These are phyloP conservation scores for Yamadazyma taylorii DNA, from an alignment of 1,139 yeast species.

Conservation along the genomic window DNA sequence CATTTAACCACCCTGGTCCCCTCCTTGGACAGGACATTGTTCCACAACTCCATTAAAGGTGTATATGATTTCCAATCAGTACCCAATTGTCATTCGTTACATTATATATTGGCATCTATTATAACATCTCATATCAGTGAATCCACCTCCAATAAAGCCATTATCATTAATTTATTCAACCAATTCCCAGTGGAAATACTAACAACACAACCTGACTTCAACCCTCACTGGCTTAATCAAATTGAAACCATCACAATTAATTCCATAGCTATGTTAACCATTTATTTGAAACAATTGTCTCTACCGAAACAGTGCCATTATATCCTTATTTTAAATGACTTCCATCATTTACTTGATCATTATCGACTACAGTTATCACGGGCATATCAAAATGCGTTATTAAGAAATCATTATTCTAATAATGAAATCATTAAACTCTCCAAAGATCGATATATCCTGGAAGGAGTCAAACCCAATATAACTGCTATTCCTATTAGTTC, in stretches of 20 bases:
- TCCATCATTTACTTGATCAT: conserved; percentile 38
- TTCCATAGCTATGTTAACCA: conserved; percentile 29
- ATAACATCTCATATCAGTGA: conserved; percentile 29
- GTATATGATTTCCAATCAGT: conserved; percentile 41
- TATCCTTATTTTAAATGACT: conserved; percentile 19
- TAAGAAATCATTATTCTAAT: conserved; percentile 33
- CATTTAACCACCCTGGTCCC: conserved; percentile 14
- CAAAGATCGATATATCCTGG: conserved; percentile 20
- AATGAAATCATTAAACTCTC: conserved; percentile 24
- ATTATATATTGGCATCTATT: conserved; percentile 23
- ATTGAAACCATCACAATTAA: conserved; percentile 22
- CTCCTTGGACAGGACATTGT: conserved; percentile 14
- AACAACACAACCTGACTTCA: too few relatives aligned
- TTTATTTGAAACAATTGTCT: conserved; percentile 17
- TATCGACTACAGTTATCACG: conserved; percentile 37
- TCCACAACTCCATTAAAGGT: conserved; percentile 6
- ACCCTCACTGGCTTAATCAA: conserved; percentile 21
- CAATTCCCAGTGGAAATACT: conserved; percentile 28
- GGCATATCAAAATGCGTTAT: conserved; percentile 34
- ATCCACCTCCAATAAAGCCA: conserved; percentile 17
- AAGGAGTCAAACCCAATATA: conserved; percentile 24
- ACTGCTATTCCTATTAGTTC: conserved; percentile 34
- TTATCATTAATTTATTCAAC: conserved; percentile 32
- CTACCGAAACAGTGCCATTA: conserved; percentile 10
- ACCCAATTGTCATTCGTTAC: conserved; percentile 30